phyloP scores from a whole-genome alignment of 2,329 filamentous ascomycete genomes.

The Cercospora brassicicola region DNA sequence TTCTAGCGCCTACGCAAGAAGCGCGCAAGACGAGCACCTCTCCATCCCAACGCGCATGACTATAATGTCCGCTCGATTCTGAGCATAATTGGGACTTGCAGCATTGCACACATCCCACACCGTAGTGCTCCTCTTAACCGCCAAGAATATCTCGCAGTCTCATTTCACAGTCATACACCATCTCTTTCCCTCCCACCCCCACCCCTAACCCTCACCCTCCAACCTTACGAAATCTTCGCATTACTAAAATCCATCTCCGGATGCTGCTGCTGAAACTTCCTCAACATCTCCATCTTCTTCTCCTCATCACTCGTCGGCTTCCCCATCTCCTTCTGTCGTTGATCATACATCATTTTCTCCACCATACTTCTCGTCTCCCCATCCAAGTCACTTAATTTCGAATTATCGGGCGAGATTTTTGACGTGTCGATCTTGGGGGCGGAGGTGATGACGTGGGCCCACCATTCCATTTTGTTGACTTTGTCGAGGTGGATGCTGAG shows the following conservation, averaged over 20 bases:
- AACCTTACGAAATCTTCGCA: constrained; percentile 54
- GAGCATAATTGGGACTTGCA: no score
- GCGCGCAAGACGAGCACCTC: no score
- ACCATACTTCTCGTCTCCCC: constrained; percentile 96
- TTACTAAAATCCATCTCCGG: constrained; percentile 70
- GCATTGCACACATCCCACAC: no score
- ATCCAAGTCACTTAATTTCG: constrained; percentile 86
- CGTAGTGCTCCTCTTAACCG: no score
- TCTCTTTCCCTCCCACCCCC: no score
- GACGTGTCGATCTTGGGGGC: constrained; percentile 92
- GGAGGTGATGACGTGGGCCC: constrained; percentile 82
- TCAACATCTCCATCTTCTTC: constrained; percentile 88
- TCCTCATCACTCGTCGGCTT: constrained; percentile 89
- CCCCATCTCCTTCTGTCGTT: constrained; percentile 92
- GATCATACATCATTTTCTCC: constrained; percentile 99
- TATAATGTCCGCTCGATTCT: no score
- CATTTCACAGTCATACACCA: no score
- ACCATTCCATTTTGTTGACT: constrained; percentile 97
- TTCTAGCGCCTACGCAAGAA: no score
- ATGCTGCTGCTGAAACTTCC: constrained; percentile 84
- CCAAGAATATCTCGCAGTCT: no score
- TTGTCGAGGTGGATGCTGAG: constrained; percentile 92
- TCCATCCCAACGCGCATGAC: no score
- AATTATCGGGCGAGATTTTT: constrained; percentile 92
- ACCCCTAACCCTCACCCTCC: constrained; percentile 1